Conservation (phyloP, 1,284 basidiomycete species). For the Pterulicium gracile region DNA sequence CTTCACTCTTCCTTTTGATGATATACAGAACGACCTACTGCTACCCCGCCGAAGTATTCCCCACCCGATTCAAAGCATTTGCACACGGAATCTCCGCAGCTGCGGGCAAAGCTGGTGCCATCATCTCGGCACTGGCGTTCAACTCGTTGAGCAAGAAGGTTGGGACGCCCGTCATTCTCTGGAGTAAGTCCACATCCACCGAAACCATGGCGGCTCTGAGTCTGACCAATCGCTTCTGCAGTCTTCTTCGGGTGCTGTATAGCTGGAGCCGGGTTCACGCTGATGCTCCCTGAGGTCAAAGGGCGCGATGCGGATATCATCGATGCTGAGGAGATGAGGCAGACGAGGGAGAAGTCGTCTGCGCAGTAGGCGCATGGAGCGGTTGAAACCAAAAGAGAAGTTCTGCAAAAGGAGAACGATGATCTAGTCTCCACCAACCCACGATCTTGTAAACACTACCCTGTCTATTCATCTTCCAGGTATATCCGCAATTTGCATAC, state of each 20-base stretch:
- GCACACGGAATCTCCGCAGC: constrained; percentile 79
- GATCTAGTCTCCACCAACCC: background rate
- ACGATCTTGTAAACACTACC: no score
- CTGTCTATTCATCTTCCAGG: background rate
- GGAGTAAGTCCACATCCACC: constrained; percentile 45
- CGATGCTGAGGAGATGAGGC: constrained; percentile 40
- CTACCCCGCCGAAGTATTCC: constrained; percentile 83
- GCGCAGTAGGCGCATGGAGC: background rate
- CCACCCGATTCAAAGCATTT: constrained; percentile 70
- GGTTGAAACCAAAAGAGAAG: background rate
- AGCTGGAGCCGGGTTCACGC: constrained; percentile 46
- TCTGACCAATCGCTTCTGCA: constrained; percentile 14
- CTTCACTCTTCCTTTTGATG: constrained; percentile 2
- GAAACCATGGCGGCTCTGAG: constrained; percentile 8
- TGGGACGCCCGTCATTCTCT: constrained; percentile 49
- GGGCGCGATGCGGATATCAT: constrained; percentile 63
- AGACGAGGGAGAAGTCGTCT: constrained; percentile 14
- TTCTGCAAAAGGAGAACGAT: background rate
- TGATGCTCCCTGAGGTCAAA: constrained; percentile 75
- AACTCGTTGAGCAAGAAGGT: constrained; percentile 56
- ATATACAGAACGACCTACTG: constrained; percentile 25
- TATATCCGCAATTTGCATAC: background rate
- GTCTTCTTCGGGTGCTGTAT: constrained; percentile 54
- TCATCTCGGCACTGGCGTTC: constrained; percentile 75
- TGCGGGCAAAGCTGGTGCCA: constrained; percentile 71